A percentile compares a stretch with the other conserved stretches of the same genome.
Evolutionary conservation across 257 asterid genomes (phyloP).

Genomic region (Capsicum baccatum): DNA sequence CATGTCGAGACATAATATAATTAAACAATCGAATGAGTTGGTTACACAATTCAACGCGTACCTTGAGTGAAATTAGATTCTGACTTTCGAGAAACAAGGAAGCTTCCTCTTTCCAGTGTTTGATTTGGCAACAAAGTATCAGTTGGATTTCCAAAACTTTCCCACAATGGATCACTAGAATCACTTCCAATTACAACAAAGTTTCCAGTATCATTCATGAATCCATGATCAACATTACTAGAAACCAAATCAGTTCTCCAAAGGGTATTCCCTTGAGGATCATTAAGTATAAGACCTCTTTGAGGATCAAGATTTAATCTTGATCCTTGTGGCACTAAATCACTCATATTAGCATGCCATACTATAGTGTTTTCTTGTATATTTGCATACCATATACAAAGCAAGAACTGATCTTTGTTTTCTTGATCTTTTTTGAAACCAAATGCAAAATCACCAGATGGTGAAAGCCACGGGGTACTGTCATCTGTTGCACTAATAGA

Average conservation of each 20-base stretch:
- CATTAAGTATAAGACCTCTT: conserved; percentile 47
- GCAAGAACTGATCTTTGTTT: conserved; percentile 39
- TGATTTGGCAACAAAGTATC: conserved; percentile 48
- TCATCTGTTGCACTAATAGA: conserved; percentile 42
- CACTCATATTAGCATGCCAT: conserved; percentile 49
- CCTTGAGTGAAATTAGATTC: conserved; percentile 46
- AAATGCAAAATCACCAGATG: conserved; percentile 60
- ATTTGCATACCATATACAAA: conserved; percentile 61
- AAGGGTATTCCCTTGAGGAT: conserved; percentile 38
- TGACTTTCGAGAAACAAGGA: conserved; percentile 27
- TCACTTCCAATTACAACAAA: conserved; percentile 40
- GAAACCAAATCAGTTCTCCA: conserved; percentile 34
- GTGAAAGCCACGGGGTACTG: conserved; percentile 63
- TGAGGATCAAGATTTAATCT: conserved; percentile 39
- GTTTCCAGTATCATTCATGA: conserved; percentile 64
- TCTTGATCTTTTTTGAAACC: conserved; percentile 51
- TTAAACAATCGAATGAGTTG: background rate
- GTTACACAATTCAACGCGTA: background rate
- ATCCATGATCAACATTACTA: conserved; percentile 38
- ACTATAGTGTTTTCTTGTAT: conserved; percentile 52
- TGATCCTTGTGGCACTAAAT: conserved; percentile 54
- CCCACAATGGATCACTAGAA: conserved; percentile 47
- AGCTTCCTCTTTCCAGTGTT: conserved; percentile 22
- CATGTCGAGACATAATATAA: background rate
- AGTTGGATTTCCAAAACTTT: conserved; percentile 46